Base-by-base conservation (phyloP, 768 basidiomycete genomes). In the Ramaria sp. region DNA sequence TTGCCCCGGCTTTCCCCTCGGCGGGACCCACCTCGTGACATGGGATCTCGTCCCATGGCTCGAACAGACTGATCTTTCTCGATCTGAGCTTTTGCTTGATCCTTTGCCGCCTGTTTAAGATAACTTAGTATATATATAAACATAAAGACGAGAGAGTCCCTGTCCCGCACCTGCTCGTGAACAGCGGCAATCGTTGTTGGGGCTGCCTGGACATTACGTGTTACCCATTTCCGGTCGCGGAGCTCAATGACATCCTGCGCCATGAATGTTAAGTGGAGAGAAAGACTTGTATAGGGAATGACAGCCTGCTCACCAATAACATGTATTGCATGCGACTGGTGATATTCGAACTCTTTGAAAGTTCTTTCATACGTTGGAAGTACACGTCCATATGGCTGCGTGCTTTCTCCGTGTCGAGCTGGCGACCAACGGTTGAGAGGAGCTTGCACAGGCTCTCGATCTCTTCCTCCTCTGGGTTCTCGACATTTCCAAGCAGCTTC, bases 391-490 rank as follows among this genome's bases (percentile, higher is more conserved):
- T 87, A 62, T 90, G 87, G 15, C 82, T 83, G 47, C 78, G 80
- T 28, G 89, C 84, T 72, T 90, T 92, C 24, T 68, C 69, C 6
- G 82, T 85, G 62, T 98, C 96, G 51, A 97, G 79, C 16, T 78
- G 72, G 53, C 76, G 73, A 52, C 95, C 95, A 50, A 97, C 89
- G 5, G 95, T 97, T 20, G 85, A 78, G 50, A 99, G 68, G 52
- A 98, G 78, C 67, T 91, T 92, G 78, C 93, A 97, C 55, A 96
- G 77, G 45, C 85, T 89, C 76, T 98, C 95, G 59, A 99, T 88
- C 64, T 96, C 94, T 71, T 97, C 95, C 70, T 98, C 95, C 64
- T 97, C 93, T 0, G 93, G 96, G 63, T 90, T 88, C 61, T 91
- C 84, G 55, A 95, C 85, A 65, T 99, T 97, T 52, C 85, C 80